phyloP scores from a whole-genome alignment of 176 grass and related monocot species.

The Dendrocalamus sinicus region DNA sequence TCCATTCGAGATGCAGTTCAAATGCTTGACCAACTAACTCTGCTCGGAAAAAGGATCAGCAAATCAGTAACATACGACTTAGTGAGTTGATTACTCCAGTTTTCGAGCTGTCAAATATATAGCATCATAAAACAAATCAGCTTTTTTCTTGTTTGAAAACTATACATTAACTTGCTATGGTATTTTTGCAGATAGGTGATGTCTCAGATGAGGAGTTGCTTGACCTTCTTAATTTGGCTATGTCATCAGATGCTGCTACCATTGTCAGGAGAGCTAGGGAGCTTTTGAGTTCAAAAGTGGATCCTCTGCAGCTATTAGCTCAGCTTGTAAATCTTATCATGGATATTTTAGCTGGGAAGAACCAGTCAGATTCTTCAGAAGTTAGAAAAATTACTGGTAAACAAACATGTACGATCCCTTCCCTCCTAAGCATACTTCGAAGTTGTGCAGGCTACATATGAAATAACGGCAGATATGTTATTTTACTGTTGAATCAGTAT shows the following conservation, averaged over 20 bases:
- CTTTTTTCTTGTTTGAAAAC: background rate
- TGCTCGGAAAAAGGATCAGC: conserved; percentile 84
- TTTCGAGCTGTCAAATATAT: conserved; percentile 22
- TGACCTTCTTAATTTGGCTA: conserved; percentile 69
- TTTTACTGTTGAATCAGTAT: conserved; percentile 1
- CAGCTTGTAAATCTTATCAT: conserved; percentile 90
- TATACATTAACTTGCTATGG: conserved; percentile 25
- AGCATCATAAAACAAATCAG: background rate
- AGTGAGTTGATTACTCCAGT: conserved; percentile 47
- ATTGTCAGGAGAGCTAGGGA: conserved; percentile 80
- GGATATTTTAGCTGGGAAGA: conserved; percentile 76
- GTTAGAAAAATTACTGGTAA: conserved; percentile 44
- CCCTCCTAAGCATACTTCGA: background rate
- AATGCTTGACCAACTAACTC: conserved; percentile 82
- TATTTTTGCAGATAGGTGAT: conserved; percentile 74
- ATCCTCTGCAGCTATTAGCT: conserved; percentile 67
- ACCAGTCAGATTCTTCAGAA: conserved; percentile 49
- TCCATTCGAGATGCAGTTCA: conserved; percentile 81
- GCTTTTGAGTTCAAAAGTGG: conserved; percentile 80
- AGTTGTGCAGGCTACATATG: background rate
- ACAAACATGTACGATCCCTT: conserved; percentile 51
- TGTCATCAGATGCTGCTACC: conserved; percentile 85
- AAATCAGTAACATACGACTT: conserved; percentile 72
- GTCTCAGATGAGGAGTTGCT: conserved; percentile 87
- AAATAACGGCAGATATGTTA: background rate